Conservation (phyloP, 306 rosid genomes). For the Elaeagnus macrophylla region DNA sequence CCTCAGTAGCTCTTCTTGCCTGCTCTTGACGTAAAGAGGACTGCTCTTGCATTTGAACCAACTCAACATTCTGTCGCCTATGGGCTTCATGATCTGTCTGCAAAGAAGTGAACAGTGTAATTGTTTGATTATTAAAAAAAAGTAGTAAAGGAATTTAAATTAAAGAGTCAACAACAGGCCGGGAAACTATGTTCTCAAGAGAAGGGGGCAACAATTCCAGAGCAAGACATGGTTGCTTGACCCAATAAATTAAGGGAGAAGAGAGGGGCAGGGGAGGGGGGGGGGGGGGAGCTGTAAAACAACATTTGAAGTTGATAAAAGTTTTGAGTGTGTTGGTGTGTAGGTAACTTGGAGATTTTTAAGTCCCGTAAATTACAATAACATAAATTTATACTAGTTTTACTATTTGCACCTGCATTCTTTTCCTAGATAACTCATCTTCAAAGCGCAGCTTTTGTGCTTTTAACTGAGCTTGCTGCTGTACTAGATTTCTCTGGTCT, state of each 20-base stretch:
- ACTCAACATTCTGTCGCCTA: slow-evolving; percentile 77
- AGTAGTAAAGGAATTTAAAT: neutral
- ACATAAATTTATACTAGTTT: slow-evolving; percentile 8
- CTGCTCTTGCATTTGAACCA: slow-evolving; percentile 90
- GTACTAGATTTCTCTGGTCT: slow-evolving; percentile 71
- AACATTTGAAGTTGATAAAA: neutral
- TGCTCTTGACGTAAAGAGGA: slow-evolving; percentile 77
- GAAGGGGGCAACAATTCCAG: too few relatives aligned
- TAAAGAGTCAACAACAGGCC: too few relatives aligned
- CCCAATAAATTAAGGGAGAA: too few relatives aligned
- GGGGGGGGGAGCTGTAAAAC: neutral
- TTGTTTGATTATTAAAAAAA: slow-evolving; percentile 3
- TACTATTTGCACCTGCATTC: slow-evolving; percentile 64
- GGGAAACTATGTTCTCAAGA: too few relatives aligned
- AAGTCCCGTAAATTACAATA: neutral
- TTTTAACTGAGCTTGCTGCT: slow-evolving; percentile 74
- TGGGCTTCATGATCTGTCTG: slow-evolving; percentile 88
- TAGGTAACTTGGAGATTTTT: slow-evolving; percentile 9
- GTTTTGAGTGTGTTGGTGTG: slow-evolving; percentile 3
- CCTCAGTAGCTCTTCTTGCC: slow-evolving; percentile 80
- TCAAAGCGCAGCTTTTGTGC: slow-evolving; percentile 75
- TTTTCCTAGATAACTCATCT: slow-evolving; percentile 82
- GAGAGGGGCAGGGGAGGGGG: neutral
- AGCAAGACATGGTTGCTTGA: too few relatives aligned
- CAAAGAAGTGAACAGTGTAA: slow-evolving; percentile 15